phyloP scores from a whole-genome alignment of 2,329 filamentous ascomycete species.

The Coniochaeta hoffmannii region DNA sequence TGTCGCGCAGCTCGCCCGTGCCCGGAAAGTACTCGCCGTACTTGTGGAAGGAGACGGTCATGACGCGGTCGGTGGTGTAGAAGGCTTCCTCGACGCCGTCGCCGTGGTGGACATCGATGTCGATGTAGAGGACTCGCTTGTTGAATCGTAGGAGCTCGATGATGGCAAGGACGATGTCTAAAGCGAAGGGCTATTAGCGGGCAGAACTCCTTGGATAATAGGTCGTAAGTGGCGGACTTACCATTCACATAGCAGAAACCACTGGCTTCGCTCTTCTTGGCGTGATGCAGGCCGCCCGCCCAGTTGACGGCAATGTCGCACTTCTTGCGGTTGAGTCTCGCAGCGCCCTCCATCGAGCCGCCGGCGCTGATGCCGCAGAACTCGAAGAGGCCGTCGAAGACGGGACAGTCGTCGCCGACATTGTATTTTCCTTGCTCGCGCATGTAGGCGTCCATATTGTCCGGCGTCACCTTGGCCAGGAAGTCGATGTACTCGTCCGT shows the following conservation, averaged over 20 bases:
- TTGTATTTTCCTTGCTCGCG: slow-evolving; percentile 93
- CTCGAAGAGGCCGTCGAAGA: slow-evolving; percentile 96
- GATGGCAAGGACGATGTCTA: slow-evolving; percentile 93
- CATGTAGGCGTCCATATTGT: slow-evolving; percentile 93
- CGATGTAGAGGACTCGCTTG: slow-evolving; percentile 93
- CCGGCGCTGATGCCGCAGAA: slow-evolving; percentile 94
- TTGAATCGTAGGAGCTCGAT: slow-evolving; percentile 86
- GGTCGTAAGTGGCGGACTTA: slow-evolving; percentile 32
- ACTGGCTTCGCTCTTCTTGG: slow-evolving; percentile 91
- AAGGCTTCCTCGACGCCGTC: slow-evolving; percentile 84
- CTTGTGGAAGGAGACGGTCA: slow-evolving; percentile 94
- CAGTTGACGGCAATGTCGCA: slow-evolving; percentile 98
- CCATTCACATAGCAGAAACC: slow-evolving; percentile 99
- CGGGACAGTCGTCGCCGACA: slow-evolving; percentile 92
- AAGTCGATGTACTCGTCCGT: slow-evolving; percentile 95
- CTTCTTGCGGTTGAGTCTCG: slow-evolving; percentile 81
- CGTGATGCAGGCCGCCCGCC: slow-evolving; percentile 94
- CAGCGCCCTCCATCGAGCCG: slow-evolving; percentile 87
- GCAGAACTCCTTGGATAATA: background rate
- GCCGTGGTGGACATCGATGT: slow-evolving; percentile 82
- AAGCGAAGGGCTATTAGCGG: slow-evolving; percentile 6
- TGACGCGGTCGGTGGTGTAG: slow-evolving; percentile 74
- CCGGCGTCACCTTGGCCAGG: slow-evolving; percentile 87
- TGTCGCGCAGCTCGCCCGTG: slow-evolving; percentile 79
- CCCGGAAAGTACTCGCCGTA: slow-evolving; percentile 96